A percentile compares a stretch with the other conserved stretches of the same genome.
Conservation (phyloP, 1,284 basidiomycete genomes). For the Phenoliferia sp. region DNA sequence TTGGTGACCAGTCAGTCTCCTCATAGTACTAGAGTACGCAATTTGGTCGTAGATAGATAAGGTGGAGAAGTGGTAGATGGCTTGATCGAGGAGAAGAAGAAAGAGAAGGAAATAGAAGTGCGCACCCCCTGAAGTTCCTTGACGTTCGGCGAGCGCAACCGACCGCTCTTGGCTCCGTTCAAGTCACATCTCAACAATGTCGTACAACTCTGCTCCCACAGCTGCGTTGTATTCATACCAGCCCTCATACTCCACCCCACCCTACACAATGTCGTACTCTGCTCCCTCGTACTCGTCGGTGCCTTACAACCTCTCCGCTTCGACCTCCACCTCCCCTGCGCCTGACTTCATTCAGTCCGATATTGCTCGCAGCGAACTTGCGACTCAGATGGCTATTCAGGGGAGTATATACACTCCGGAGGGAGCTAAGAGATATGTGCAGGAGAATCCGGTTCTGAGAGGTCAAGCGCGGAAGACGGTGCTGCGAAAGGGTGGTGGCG, state of each 20-base stretch:
- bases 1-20: too few relatives aligned
- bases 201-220: too few relatives aligned
- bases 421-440: conserved; percentile 11
- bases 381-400: conserved; percentile 19
- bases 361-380: background rate
- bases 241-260: background rate
- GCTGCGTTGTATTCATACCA: too few relatives aligned
- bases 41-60: too few relatives aligned
- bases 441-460: conserved; percentile 49
- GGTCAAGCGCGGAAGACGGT: conserved; percentile 92
- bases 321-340: background rate
- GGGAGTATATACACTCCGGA: conserved; percentile 36
- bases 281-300: background rate
- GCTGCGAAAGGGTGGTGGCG: conserved; percentile 86
- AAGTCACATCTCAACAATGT: too few relatives aligned
- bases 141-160: too few relatives aligned
- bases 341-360: background rate
- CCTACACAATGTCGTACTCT: background rate
- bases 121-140: too few relatives aligned
- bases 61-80: too few relatives aligned
- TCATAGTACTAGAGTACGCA: too few relatives aligned
- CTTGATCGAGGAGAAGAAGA: too few relatives aligned
- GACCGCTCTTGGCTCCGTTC: too few relatives aligned
- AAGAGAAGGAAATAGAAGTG: too few relatives aligned
- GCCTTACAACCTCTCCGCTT: background rate